Conservation (phyloP, 108 stramenopile genomes). For the Craspedostauros australis region DNA sequence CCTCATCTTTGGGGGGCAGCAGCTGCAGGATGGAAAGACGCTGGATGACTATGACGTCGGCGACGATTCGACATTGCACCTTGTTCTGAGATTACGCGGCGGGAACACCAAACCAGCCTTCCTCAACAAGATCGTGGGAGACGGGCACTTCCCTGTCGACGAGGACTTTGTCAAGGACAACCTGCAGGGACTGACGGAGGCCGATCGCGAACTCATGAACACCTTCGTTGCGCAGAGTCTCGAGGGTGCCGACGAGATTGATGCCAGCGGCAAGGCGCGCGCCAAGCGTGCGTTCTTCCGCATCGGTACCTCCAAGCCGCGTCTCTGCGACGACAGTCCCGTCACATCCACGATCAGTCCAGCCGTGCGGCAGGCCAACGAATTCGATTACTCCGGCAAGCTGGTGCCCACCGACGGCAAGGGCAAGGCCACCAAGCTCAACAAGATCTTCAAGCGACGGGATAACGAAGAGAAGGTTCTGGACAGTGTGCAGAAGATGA, state of each 20-base stretch:
- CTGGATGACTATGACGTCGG: conserved; percentile 94
- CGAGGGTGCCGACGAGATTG: conserved; percentile 12
- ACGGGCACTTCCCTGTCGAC: conserved; percentile 57
- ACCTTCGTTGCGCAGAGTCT: conserved; percentile 61
- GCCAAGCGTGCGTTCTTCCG: conserved; percentile 61
- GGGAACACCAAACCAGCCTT: conserved; percentile 25
- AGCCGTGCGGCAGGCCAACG: conserved; percentile 28
- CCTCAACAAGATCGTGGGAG: conserved; percentile 30
- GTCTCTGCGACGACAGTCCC: conserved; percentile 45
- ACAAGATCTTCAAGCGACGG: conserved; percentile 76
- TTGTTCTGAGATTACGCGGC: conserved; percentile 84
- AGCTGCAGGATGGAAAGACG: conserved; percentile 92
- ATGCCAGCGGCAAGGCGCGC: conserved; percentile 17
- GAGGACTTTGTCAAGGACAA: conserved; percentile 76
- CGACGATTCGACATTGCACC: conserved; percentile 91
- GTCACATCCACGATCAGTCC: conserved; percentile 38
- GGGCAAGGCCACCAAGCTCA: conserved; percentile 59
- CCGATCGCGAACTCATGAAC: conserved; percentile 71
- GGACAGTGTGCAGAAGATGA: conserved; percentile 61
- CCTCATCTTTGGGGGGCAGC: conserved; percentile 96
- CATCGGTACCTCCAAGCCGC: conserved; percentile 26
- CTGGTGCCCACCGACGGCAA: conserved; percentile 60
- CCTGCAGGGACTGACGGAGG: conserved; percentile 47
- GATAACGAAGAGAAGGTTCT: conserved; percentile 69
- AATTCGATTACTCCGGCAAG: conserved; percentile 65